Evolutionary conservation across 2,329 filamentous ascomycete genomes (phyloP), one percentile per base, ranked within the genome.

Genomic region (Aureobasidium sp.): DNA sequence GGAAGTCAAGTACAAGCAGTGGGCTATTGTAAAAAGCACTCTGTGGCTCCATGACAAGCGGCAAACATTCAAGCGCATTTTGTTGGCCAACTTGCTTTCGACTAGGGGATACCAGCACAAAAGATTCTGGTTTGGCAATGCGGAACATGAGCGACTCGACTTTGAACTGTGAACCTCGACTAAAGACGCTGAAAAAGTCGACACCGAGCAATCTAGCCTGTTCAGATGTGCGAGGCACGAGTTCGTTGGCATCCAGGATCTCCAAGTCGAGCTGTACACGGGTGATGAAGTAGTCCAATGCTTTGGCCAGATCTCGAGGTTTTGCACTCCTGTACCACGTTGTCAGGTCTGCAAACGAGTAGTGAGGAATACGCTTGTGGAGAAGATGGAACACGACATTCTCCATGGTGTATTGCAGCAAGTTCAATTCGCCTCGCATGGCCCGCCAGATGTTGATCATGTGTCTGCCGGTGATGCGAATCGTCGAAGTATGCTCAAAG

Each of bases 121-220:
- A 95, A 68, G 94, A 96, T 73, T 99, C 94, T 0, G 94, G 92
- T 72, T 99, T 99, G 47, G 94, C 93, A 68, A 99, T 97, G 47
- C 94, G 86, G 70, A 97, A 97, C 94, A 99, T 97, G 68, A 97
- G 87, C 1, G 93, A 97, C 75, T 99, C 94, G 44, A 99, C 94
- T 73, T 99, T 99, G 82, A 95, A 97, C 71, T 99, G 94, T 0
- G 92, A 97, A 17, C 94, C 94, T 61, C 94, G 84, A 6, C 90
- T 93, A 70, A 97, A 94, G 61, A 99, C 94, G 0, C 92, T 96
- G 73, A 93, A 96, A 77, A 99, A 99, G 75, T 99, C 94, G 0
- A 97, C 89, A 0, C 94, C 94, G 3, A 99, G 81, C 12, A 99
- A 79, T 12, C 94, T 87, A 9, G 94, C 94, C 74, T 99, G 94